Percentiles rank a stretch among this genome's conserved stretches.
phyloP scores from a whole-genome alignment of 306 rosid species.

The Corylus avellana region DNA sequence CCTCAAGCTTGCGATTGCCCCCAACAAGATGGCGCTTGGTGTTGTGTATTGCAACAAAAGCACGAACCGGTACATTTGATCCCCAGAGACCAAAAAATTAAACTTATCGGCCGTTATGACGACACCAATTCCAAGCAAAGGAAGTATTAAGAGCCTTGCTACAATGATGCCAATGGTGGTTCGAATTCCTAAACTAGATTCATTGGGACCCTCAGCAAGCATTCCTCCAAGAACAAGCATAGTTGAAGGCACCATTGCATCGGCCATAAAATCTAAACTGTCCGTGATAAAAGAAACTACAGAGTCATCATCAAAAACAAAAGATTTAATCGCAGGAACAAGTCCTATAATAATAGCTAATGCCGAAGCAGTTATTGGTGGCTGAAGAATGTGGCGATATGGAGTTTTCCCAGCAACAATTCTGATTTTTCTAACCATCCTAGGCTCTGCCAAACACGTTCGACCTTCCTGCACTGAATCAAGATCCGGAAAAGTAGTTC shows the following conservation, averaged over 20 bases:
- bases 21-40: constrained; percentile 82
- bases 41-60: constrained; percentile 81
- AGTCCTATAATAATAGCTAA: constrained; percentile 72
- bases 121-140: constrained; percentile 74
- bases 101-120: constrained; percentile 60
- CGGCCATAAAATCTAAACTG: constrained; percentile 71
- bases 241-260: constrained; percentile 81
- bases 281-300: constrained; percentile 64
- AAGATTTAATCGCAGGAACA: constrained; percentile 65
- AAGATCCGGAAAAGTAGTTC: constrained; percentile 46
- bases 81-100: constrained; percentile 52
- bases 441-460: constrained; percentile 78
- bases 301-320: constrained; percentile 65
- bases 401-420: constrained; percentile 86
- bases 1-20: constrained; percentile 86
- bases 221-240: constrained; percentile 90
- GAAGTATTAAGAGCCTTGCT: constrained; percentile 84
- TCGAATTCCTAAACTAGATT: constrained; percentile 68
- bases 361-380: constrained; percentile 81
- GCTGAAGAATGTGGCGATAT: constrained; percentile 74
- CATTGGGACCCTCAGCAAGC: constrained; percentile 92
- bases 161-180: constrained; percentile 70
- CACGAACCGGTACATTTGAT: constrained; percentile 67
- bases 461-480: constrained; percentile 42
- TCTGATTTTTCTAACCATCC: constrained; percentile 74